Evolutionary conservation across 495 filamentous ascomycete species (phyloP), one percentile per base, ranked within the genome.

Genomic region (Neurospora sublineolata): DNA sequence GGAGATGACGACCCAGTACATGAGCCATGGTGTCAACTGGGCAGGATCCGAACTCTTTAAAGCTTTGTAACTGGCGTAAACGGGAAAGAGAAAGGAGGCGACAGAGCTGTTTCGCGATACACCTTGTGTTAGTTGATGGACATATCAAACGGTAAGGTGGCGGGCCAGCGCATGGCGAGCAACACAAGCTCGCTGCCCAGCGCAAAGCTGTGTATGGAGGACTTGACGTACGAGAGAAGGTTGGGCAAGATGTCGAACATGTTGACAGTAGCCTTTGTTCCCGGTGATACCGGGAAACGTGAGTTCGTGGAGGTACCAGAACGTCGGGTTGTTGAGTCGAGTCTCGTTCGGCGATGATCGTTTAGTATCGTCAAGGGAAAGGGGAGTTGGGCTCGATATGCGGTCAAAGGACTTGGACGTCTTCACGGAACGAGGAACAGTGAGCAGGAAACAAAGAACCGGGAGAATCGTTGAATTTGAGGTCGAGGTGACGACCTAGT

Each of bases 61-160:
- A 44, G 95, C 96, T 85, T 98, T 98, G 88, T 97, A 98, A 71
- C 94, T 97, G 72, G 94, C 94, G 83, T 97, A 99, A 69, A 97
- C 87, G 72, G 95, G 95, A 82, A 99, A 94, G 80, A 97, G 87
- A 79, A 97, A 94, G 72, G 93, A 95, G 70, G 93, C 89, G 77
- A 95, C 82, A 71, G 94, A 97, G 77, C 91, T 93, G 82, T 75
- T 46, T 52, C 52, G 20, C 30, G 27, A 38, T 33, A 36, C 39
- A 37, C 18, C 18, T 75, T 60, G 69, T 71, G 71, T 72, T 67
- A 68, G 37, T 71, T 23, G 69, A 30, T 69, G 10, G 44, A 20
- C 6, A 67, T 14, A 38, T 67, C 20, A 41, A 36, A 58, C 16
- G 41, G 12, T n/a, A 4, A 52, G 38, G 1, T 2, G 8, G 27